Evolutionary conservation across 164 flowering plant genomes (phyloP), one percentile per base, ranked within the genome.

Genomic region (Kingdonia uniflora): DNA sequence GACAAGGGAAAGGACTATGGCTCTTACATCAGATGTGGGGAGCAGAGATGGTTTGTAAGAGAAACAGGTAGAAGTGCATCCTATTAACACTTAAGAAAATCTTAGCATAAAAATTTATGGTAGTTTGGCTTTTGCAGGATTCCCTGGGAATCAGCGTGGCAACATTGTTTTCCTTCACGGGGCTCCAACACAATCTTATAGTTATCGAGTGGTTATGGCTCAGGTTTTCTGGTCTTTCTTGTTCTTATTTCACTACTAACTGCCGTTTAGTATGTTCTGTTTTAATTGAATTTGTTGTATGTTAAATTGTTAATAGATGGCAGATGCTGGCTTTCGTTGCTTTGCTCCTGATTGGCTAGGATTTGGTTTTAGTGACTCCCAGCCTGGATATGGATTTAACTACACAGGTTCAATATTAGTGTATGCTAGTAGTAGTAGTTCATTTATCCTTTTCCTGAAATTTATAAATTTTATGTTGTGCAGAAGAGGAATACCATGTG

Each of bases 291-390:
- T 29, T 29, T 29, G 8, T 29, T 29, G 35, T 29, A n/a, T n/a
- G n/a, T n/a, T n/a, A n/a, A n/a, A n/a, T n/a, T 8, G 7, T 37
- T 17, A 10, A 29, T 17, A 91, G 98, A 65, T 92, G 90, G 78
- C 91, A 54, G 87, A 85, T 66, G 50, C 69, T 70, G 99, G 99
- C n/a, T 92, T 88, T 68, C 95, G 84, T 66, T 92, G 96, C 72
- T 57, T 82, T 65, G 99, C 99, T 56, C 99, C 96, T 71, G 99
- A 92, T 67, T 92, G 99, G 96, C 76, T 88, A 68, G 99, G 99
- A 64, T 92, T 88, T 72, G 99, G 99, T 62, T 88, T 92, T 73
- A 92, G 95, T 73, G 99, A 92, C 73, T 95, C 99, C 42, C 87
- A 84, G 66, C 79, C 94, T 38, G 95, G 95, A 68, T 92, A 87